Percentiles rank a stretch among this genome's conserved stretches.
Conservation (phyloP, 305 asterid genomes). For the Fraxinus ornus region DNA sequence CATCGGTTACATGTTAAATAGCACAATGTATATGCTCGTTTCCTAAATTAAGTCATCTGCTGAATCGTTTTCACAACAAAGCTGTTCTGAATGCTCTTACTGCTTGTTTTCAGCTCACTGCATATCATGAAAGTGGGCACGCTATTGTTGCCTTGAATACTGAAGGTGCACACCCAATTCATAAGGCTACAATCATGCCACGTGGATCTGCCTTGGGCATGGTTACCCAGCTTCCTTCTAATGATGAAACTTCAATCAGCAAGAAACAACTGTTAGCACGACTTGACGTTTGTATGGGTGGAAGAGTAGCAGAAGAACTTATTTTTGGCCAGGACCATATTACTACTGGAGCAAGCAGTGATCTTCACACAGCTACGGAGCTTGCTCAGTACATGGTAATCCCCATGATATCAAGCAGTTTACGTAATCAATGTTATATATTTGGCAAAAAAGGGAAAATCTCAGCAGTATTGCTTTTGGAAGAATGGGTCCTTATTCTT, state of each 20-base stretch:
- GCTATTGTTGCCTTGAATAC: slow-evolving; percentile 93
- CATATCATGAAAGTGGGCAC: slow-evolving; percentile 97
- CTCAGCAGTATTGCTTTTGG: neutral
- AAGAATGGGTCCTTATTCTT: neutral
- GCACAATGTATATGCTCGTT: neutral
- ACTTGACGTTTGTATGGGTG: slow-evolving; percentile 98
- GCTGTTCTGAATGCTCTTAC: neutral
- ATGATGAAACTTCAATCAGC: slow-evolving; percentile 88
- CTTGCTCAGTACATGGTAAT: slow-evolving; percentile 91
- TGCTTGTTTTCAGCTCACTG: slow-evolving; percentile 67
- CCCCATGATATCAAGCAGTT: neutral
- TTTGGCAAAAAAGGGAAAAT: neutral
- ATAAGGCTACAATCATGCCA: slow-evolving; percentile 93
- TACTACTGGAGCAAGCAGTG: slow-evolving; percentile 92
- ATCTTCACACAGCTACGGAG: slow-evolving; percentile 86
- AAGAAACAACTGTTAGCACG: slow-evolving; percentile 90
- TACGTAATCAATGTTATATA: neutral
- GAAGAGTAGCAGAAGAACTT: slow-evolving; percentile 95
- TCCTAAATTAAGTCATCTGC: neutral
- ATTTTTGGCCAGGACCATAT: slow-evolving; percentile 81
- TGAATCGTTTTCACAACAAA: neutral
- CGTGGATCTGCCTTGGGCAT: slow-evolving; percentile 95
- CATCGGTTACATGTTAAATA: neutral
- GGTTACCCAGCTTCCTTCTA: slow-evolving; percentile 98
- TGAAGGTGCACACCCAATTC: slow-evolving; percentile 95